phyloP scores from a whole-genome alignment of 495 filamentous ascomycete genomes.

The Tetracladium setigerum region DNA sequence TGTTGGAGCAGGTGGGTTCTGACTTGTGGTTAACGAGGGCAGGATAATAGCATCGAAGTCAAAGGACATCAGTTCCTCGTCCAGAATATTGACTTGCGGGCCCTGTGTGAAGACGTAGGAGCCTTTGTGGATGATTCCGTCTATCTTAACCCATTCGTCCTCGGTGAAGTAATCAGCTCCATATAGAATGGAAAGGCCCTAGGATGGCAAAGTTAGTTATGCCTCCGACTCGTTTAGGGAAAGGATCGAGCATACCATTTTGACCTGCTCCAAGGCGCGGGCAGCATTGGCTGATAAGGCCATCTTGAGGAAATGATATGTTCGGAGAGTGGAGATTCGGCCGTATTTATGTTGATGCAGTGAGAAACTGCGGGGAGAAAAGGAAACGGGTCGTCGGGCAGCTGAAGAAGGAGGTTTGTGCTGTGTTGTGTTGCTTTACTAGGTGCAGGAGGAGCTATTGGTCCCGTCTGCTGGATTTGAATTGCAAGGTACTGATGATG shows the following conservation, averaged over 20 bases:
- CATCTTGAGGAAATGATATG: constrained; percentile 3
- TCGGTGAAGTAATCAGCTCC: constrained; percentile 21
- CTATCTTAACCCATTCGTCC: constrained; percentile 21
- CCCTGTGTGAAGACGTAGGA: constrained; percentile 18
- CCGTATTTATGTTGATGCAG: no score
- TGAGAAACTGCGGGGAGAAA: no score
- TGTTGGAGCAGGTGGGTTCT: no score
- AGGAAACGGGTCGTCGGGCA: no score
- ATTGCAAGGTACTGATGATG: no score
- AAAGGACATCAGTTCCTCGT: constrained; percentile 19
- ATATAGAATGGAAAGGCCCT: constrained; percentile 20
- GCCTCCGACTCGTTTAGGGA: not conserved
- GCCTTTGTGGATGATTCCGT: constrained; percentile 17
- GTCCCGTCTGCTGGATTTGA: no score
- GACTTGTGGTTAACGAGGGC: no score
- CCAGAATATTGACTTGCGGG: constrained; percentile 7
- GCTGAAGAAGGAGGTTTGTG: no score
- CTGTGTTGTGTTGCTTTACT: no score
- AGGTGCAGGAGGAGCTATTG: no score
- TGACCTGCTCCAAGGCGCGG: constrained; percentile 14
- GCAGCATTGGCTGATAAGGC: constrained; percentile 12
- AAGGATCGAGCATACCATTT: constrained; percentile 11
- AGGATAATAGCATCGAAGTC: not conserved
- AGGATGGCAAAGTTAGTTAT: not conserved
- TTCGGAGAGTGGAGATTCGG: no score